These are phyloP conservation scores for Polytrichum formosum DNA, from an alignment of 225 moss, liverwort and hornwort species.

Conservation along the genomic window DNA sequence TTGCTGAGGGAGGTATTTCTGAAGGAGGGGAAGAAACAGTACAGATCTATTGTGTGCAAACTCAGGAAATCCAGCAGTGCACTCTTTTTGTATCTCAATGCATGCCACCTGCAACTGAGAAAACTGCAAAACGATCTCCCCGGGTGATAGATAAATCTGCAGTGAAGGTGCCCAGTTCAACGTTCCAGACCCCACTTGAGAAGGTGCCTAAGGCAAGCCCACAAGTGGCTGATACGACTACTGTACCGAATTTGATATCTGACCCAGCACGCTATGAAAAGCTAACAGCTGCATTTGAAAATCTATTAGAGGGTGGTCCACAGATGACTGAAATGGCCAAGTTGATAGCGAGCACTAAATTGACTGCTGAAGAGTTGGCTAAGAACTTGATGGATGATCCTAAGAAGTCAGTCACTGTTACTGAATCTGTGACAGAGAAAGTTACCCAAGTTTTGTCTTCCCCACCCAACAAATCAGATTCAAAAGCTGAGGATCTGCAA, in stretches of 20 bases:
- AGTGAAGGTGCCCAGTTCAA: slow-evolving; percentile 31
- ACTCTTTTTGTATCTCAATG: slow-evolving; percentile 83
- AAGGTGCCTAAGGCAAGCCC: slow-evolving; percentile 31
- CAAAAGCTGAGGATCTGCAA: slow-evolving; percentile 34
- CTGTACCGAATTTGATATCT: slow-evolving; percentile 37
- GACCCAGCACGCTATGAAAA: slow-evolving; percentile 51
- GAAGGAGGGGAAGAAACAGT: slow-evolving; percentile 81
- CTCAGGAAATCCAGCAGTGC: slow-evolving; percentile 96
- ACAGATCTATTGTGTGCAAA: slow-evolving; percentile 97
- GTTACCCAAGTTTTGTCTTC: slow-evolving; percentile 24
- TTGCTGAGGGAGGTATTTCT: slow-evolving; percentile 69
- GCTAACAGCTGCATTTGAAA: slow-evolving; percentile 36
- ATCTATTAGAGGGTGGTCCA: slow-evolving; percentile 45
- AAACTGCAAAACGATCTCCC: slow-evolving; percentile 36
- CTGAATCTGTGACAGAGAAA: slow-evolving; percentile 25
- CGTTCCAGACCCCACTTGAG: slow-evolving; percentile 32
- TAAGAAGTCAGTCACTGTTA: slow-evolving; percentile 14
- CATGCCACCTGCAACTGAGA: slow-evolving; percentile 56
- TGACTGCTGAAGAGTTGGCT: slow-evolving; percentile 33
- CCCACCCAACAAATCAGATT: slow-evolving; percentile 24
- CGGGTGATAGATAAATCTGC: slow-evolving; percentile 47
- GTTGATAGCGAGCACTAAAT: slow-evolving; percentile 31
- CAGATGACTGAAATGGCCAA: slow-evolving; percentile 44
- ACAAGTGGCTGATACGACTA: slow-evolving; percentile 23
- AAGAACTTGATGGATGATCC: slow-evolving; percentile 38